Base-by-base conservation (phyloP, 257 asterid species). In the Nicotiana benthamiana region DNA sequence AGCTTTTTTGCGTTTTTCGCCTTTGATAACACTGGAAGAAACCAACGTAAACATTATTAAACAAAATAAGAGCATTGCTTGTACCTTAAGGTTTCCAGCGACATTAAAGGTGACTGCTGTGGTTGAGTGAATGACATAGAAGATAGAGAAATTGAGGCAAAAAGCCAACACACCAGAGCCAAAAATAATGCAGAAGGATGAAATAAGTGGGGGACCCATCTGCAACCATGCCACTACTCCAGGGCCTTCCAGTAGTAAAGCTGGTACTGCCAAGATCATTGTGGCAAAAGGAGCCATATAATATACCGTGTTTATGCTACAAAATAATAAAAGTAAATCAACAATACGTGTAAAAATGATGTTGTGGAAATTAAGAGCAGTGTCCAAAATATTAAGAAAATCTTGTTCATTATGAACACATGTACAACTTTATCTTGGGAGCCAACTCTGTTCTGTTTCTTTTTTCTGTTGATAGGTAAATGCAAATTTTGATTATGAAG, bases 221-320 rank as follows among this genome's bases (percentile, higher is more conserved):
- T 84, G 56, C 64, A 95, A 56, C 99, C 99, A 95, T 56, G 70
- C 85, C 22, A 92, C 17, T 20, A 94, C 91, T 20, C 99, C 99
- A 0, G 88, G 17, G 77, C 97, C 99, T 90, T 95, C 99, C 17
- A 95, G 89, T 9, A 92, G 64, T 83, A 94, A 34, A 24, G 99
- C 99, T 48, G 98, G 99, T 66, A 84, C 59, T 17, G 89, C 95
- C 89, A 95, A 84, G 87, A 95, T 94, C 98, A 95, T 90, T 27
- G 98, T 95, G 11, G 98, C 98, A 83, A 85, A 91, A 28, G 98
- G 97, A 43, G 99, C 98, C 99, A 95, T 95, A 91, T 94, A 91
- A 85, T 93, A 94, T 22, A 95, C 99, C 3, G 99, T 95, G 90
- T 95, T 95, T 85, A 95, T 95, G 79, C 97, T 95, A 90, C 80